Evolutionary conservation across 139 green algal genomes (phyloP).

Genomic region (Spirogloea muscicola): DNA sequence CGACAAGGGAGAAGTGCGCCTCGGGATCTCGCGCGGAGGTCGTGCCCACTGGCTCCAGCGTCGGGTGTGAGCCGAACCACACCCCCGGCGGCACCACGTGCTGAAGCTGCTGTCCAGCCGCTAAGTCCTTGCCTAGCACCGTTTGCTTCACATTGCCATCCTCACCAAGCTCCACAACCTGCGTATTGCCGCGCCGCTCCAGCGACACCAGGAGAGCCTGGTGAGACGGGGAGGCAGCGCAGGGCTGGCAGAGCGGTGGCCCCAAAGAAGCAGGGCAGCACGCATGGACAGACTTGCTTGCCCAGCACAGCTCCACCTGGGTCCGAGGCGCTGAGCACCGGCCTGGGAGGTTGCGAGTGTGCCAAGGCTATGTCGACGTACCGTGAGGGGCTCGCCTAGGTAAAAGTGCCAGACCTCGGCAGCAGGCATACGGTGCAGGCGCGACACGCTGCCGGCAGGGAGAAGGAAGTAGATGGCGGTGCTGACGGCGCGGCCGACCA

Average conservation of each 20-base stretch:
- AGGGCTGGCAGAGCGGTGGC: too few relatives aligned
- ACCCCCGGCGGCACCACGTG: constrained; percentile 23
- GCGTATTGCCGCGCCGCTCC: too few relatives aligned
- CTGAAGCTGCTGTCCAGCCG: constrained; percentile 18
- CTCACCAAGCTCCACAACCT: constrained; percentile 30
- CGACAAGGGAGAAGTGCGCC: constrained; percentile 31
- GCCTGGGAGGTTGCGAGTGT: too few relatives aligned
- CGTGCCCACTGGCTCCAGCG: constrained; percentile 2
- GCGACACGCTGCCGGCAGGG: constrained; percentile 28
- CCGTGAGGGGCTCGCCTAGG: constrained; percentile 25
- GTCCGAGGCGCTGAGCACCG: too few relatives aligned
- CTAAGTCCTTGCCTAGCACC: constrained; percentile 20
- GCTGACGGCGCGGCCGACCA: constrained; percentile 24
- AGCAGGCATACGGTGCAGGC: constrained; percentile 38
- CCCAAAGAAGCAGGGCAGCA: too few relatives aligned
- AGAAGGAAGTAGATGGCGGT: constrained; percentile 45
- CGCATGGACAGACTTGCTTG: too few relatives aligned
- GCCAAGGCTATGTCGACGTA: too few relatives aligned
- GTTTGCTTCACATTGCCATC: constrained; percentile 22
- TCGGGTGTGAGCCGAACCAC: constrained; percentile 39
- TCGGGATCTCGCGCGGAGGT: constrained; percentile 18
- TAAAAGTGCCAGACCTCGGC: constrained; percentile 45
- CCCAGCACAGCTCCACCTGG: too few relatives aligned
- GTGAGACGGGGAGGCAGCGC: too few relatives aligned
- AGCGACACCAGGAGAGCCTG: too few relatives aligned